Conservation (phyloP, 208 protist genomes). For the Trypanosoma theileri region DNA sequence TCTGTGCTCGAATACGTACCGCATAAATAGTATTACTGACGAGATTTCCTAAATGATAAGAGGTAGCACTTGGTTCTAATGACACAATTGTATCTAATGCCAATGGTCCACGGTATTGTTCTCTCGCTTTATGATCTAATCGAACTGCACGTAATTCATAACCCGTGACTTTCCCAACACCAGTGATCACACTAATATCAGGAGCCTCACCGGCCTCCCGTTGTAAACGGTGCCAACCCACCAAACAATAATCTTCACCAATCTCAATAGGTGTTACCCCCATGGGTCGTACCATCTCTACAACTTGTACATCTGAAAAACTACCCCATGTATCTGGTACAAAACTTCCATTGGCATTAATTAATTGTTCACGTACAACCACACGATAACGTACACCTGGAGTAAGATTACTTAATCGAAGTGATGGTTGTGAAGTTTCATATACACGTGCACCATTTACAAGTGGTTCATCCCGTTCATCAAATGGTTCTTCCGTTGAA, state of each 20-base stretch:
- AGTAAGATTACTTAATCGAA: constrained; percentile 78
- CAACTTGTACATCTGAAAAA: constrained; percentile 46
- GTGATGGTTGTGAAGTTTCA: constrained; percentile 86
- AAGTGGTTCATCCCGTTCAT: constrained; percentile 80
- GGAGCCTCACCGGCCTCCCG: constrained; percentile 21
- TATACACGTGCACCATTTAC: constrained; percentile 84
- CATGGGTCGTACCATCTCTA: constrained; percentile 79
- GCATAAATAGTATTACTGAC: constrained; percentile 85
- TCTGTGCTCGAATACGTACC: constrained; percentile 73
- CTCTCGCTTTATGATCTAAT: constrained; percentile 51
- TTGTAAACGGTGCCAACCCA: constrained; percentile 73
- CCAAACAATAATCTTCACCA: constrained; percentile 87
- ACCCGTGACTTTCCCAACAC: constrained; percentile 30
- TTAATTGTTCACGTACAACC: constrained; percentile 80
- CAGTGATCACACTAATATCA: constrained; percentile 24
- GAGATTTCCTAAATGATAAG: constrained; percentile 65
- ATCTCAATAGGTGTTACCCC: constrained; percentile 79
- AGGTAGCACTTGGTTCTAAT: constrained; percentile 43
- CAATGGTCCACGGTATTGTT: constrained; percentile 54
- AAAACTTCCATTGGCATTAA: constrained; percentile 54
- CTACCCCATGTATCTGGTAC: constrained; percentile 61
- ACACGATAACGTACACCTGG: constrained; percentile 84
- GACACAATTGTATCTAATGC: constrained; percentile 55
- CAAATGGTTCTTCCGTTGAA: constrained; percentile 60
- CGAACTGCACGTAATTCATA: constrained; percentile 79